phyloP scores from a whole-genome alignment of 208 protist species.

The Trypanosoma mega region DNA sequence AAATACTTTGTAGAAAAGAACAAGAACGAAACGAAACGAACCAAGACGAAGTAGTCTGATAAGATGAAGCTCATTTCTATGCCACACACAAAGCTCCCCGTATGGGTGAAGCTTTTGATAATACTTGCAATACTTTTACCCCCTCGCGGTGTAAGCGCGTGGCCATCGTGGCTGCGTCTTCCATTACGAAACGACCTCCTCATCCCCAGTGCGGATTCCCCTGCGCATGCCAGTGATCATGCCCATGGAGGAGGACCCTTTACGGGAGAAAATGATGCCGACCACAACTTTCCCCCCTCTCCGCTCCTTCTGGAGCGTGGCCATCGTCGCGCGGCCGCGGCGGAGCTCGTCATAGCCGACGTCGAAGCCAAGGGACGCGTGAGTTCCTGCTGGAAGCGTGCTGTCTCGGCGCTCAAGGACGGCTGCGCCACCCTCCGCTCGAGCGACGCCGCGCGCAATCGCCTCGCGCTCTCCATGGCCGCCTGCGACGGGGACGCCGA shows the following conservation, averaged over 20 bases:
- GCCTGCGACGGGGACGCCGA: slow-evolving; percentile 71
- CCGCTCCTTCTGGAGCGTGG: not conserved
- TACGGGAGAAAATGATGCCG: not conserved
- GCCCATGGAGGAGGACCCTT: too few species aligned
- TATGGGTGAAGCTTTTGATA: slow-evolving; percentile 4
- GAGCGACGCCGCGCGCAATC: slow-evolving; percentile 59
- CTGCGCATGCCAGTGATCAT: too few species aligned
- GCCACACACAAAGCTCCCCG: not conserved
- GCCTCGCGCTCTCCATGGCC: slow-evolving; percentile 73
- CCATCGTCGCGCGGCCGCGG: not conserved
- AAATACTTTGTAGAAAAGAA: too few species aligned
- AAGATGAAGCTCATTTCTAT: too few species aligned
- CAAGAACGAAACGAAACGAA: too few species aligned
- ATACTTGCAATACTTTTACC: not conserved
- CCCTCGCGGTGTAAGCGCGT: not conserved
- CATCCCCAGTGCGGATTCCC: too few species aligned
- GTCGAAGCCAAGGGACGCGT: slow-evolving; percentile 49
- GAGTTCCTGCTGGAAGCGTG: slow-evolving; percentile 73
- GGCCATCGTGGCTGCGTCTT: slow-evolving; percentile 8
- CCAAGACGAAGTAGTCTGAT: too few species aligned
- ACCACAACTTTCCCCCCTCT: too few species aligned
- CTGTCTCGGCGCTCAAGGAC: slow-evolving; percentile 38
- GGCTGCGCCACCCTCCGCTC: slow-evolving; percentile 43
- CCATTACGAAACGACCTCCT: not conserved
- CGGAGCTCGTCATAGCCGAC: slow-evolving; percentile 34